Percentiles rank a stretch among this genome's conserved stretches.
phyloP scores from a whole-genome alignment of 768 basidiomycete genomes.

The Lepiota subincarnata region DNA sequence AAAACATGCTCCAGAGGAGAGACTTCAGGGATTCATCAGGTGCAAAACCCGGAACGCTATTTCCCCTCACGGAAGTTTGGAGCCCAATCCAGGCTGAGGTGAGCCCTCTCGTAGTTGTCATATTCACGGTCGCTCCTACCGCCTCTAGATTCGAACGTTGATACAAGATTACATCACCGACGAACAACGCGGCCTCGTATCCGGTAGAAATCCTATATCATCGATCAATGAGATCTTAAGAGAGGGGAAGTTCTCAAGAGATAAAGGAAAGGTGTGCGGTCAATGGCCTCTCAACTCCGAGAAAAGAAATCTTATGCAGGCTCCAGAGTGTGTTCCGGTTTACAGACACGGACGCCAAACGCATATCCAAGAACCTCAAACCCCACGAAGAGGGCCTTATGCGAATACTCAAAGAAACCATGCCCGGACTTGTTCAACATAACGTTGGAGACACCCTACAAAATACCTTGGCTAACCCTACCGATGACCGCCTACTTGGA shows the following conservation, averaged over 20 bases:
- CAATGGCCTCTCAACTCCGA: background rate
- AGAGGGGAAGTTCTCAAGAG: slow-evolving; percentile 74
- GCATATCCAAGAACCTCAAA: slow-evolving; percentile 61
- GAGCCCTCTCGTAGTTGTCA: slow-evolving; percentile 12
- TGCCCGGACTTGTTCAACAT: slow-evolving; percentile 87
- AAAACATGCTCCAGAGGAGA: slow-evolving; percentile 54
- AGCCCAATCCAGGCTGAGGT: slow-evolving; percentile 88
- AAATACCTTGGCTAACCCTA: slow-evolving; percentile 38
- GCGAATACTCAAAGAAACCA: slow-evolving; percentile 79
- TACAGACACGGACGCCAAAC: slow-evolving; percentile 80
- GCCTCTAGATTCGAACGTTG: slow-evolving; percentile 68
- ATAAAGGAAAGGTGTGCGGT: slow-evolving; percentile 65
- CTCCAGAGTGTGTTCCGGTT: slow-evolving; percentile 84
- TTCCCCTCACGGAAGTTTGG: slow-evolving; percentile 87
- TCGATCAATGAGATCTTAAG: slow-evolving; percentile 93
- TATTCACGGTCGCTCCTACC: slow-evolving; percentile 1
- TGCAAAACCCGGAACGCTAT: slow-evolving; percentile 69
- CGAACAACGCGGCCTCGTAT: slow-evolving; percentile 74
- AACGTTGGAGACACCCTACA: slow-evolving; percentile 61
- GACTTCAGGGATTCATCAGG: slow-evolving; percentile 88
- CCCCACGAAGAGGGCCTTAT: slow-evolving; percentile 83
- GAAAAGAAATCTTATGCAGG: background rate
- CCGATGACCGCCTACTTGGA: slow-evolving; percentile 72
- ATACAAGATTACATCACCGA: slow-evolving; percentile 90
- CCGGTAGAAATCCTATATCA: slow-evolving; percentile 82